Evolutionary conservation across 306 rosid genomes (phyloP).

Genomic region (Vigna unguiculata): DNA sequence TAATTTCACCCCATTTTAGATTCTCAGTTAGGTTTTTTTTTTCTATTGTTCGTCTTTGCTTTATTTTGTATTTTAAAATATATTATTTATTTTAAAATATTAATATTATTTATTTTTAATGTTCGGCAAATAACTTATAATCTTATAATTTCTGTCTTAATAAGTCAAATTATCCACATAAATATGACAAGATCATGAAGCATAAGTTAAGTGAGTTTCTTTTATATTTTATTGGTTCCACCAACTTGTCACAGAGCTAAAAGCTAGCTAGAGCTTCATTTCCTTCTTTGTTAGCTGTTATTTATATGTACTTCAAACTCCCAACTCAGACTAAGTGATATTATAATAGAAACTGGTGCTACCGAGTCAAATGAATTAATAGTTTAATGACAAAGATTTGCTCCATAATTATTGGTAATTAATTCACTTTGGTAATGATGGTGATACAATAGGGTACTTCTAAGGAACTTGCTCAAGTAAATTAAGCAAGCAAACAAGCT

Average conservation of each 20-base stretch:
- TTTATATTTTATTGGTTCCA: conserved; percentile 11
- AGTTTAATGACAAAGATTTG: conserved; percentile 31
- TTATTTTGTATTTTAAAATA: no score
- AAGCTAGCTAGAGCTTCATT: no score
- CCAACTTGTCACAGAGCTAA: no score
- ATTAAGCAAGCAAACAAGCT: conserved; percentile 73
- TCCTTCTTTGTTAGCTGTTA: conserved; percentile 45
- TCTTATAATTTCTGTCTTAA: conserved; percentile 34
- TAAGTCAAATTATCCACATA: conserved; percentile 49
- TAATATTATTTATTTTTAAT: no score
- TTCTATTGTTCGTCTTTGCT: no score
- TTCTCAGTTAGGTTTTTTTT: no score
- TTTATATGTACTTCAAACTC: conserved; percentile 17
- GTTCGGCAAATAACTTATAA: no score
- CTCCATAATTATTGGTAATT: conserved; percentile 26
- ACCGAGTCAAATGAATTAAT: conserved; percentile 44
- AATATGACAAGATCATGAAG: conserved; percentile 46
- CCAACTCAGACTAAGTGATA: conserved; percentile 38
- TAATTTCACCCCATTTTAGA: conserved; percentile 27
- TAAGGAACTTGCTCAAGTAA: conserved; percentile 62
- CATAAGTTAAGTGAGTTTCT: conserved; percentile 20
- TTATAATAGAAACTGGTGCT: not conserved
- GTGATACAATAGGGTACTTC: conserved; percentile 10
- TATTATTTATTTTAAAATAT: no score
- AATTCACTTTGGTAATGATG: conserved; percentile 7